A percentile compares a stretch with the other conserved stretches of the same genome.
These are phyloP conservation scores for Dittrichia graveolens DNA, from an alignment of 129 eudicot genomes.

Conservation along the genomic window DNA sequence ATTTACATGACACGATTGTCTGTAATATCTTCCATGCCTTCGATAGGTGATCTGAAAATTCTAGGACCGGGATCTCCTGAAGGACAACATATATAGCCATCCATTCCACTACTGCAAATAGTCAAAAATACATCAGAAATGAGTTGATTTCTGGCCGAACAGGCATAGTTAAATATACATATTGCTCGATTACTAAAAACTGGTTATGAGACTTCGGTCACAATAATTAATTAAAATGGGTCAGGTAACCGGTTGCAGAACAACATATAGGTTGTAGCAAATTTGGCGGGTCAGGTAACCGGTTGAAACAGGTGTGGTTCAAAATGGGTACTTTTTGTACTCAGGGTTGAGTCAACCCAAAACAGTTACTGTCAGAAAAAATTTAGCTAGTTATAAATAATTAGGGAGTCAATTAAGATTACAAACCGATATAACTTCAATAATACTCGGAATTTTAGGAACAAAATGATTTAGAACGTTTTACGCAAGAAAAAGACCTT, in stretches of 20 bases:
- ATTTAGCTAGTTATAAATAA: too few relatives aligned
- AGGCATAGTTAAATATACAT: neutral
- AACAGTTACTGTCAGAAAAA: neutral
- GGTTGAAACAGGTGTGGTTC: neutral
- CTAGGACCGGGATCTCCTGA: slow-evolving; percentile 79
- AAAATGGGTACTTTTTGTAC: neutral
- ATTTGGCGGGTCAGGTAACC: too few relatives aligned
- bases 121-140: slow-evolving; percentile 38
- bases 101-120: slow-evolving; percentile 88
- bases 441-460: neutral
- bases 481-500: slow-evolving; percentile 1
- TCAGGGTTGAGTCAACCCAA: neutral
- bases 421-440: neutral
- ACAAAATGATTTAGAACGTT: neutral
- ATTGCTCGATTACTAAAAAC: too few relatives aligned
- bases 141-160: neutral
- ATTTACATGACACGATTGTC: slow-evolving; percentile 86
- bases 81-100: slow-evolving; percentile 75
- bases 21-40: slow-evolving; percentile 73
- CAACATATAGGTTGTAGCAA: too few relatives aligned
- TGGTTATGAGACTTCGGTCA: too few relatives aligned
- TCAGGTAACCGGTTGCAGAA: too few relatives aligned
- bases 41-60: slow-evolving; percentile 69
- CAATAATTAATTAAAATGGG: too few relatives aligned
- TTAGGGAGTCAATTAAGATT: neutral